Evolutionary conservation across 345 rosid species (phyloP).

Genomic region (Excoecaria agallocha): DNA sequence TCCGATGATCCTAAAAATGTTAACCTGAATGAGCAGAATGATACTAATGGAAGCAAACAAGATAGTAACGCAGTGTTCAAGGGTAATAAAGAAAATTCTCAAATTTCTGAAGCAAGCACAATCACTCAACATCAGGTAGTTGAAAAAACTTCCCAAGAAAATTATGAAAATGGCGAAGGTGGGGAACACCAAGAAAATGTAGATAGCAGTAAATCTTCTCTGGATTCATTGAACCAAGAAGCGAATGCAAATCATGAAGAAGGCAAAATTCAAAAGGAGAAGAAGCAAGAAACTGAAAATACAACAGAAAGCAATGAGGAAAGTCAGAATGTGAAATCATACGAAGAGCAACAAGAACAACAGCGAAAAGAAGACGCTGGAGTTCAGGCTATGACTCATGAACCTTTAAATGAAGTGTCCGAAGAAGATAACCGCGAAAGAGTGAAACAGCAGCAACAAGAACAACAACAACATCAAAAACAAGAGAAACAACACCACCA

Average conservation of each 20-base stretch:
- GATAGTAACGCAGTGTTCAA: too few relatives aligned
- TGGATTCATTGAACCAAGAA: neutral
- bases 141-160: constrained; percentile 8
- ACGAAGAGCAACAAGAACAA: constrained; percentile 38
- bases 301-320: constrained; percentile 22
- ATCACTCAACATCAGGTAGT: constrained; percentile 25
- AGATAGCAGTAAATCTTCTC: neutral
- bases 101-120: constrained; percentile 35
- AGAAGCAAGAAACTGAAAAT: neutral
- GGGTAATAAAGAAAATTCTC: too few relatives aligned
- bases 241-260: neutral
- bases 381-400: constrained; percentile 28
- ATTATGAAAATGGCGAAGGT: neutral
- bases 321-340: constrained; percentile 24
- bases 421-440: constrained; percentile 29
- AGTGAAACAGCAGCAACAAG: too few relatives aligned
- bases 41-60: too few relatives aligned
- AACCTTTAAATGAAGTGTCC: constrained; percentile 21
- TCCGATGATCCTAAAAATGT: too few relatives aligned
- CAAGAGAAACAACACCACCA: neutral
- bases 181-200: too few relatives aligned
- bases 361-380: constrained; percentile 56
- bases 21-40: too few relatives aligned
- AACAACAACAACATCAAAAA: constrained; percentile 26
- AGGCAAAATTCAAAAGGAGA: constrained; percentile 4